These are phyloP conservation scores for Fusarium zealandicum DNA, from an alignment of 2,329 filamentous ascomycete species.

Conservation along the genomic window DNA sequence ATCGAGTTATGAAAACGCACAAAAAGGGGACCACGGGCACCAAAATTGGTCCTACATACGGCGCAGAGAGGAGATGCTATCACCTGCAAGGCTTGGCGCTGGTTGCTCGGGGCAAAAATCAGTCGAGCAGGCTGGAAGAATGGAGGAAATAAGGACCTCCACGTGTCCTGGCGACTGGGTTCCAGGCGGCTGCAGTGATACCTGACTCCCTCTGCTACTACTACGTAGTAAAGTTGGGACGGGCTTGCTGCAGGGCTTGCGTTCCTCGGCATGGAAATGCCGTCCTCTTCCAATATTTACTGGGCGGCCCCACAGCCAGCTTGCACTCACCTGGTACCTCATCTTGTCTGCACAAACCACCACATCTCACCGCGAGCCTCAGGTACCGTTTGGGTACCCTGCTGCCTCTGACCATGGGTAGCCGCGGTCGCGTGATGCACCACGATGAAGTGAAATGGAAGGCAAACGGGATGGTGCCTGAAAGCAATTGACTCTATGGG, in stretches of 20 bases:
- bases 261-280: slow-evolving; percentile 32
- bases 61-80: slow-evolving; percentile 1
- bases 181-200: slow-evolving; percentile 23
- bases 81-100: slow-evolving; percentile 7
- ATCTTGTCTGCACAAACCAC: slow-evolving; percentile 11
- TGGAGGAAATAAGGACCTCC: slow-evolving; percentile 10
- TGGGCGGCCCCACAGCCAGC: slow-evolving; percentile 14
- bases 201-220: slow-evolving; percentile 8
- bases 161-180: slow-evolving; percentile 29
- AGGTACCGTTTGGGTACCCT: slow-evolving; percentile 16
- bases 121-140: background rate
- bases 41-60: slow-evolving; percentile 4
- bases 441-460: background rate
- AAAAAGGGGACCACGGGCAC: slow-evolving; percentile 2
- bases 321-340: slow-evolving; percentile 21
- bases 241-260: slow-evolving; percentile 14
- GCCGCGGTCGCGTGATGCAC: slow-evolving; percentile 33
- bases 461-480: slow-evolving; percentile 2
- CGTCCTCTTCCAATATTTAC: slow-evolving; percentile 9
- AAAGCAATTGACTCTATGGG: background rate
- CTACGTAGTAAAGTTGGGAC: background rate
- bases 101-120: slow-evolving; percentile 21
- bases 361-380: slow-evolving; percentile 16
- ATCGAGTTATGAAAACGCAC: slow-evolving; percentile 3
- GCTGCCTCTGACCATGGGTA: background rate